A percentile compares a stretch with the other conserved stretches of the same genome.
These are phyloP conservation scores for Tuber aestivum DNA, from an alignment of 495 filamentous ascomycete genomes.

Conservation along the genomic window DNA sequence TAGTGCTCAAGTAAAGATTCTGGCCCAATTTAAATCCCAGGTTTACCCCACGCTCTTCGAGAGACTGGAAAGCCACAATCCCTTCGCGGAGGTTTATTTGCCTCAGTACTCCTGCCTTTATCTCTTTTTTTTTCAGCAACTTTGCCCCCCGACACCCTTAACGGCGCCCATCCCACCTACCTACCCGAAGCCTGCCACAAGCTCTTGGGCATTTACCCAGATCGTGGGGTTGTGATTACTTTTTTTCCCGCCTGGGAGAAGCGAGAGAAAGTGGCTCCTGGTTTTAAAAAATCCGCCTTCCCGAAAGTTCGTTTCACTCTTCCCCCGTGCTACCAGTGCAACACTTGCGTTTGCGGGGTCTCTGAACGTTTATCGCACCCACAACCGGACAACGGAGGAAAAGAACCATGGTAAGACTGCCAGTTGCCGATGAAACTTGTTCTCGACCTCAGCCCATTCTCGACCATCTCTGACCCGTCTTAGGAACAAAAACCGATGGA, in stretches of 20 bases:
- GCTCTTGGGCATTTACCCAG: slow-evolving; percentile 17
- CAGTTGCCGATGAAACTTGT: not conserved
- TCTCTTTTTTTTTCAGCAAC: not conserved
- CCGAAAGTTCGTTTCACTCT: not conserved
- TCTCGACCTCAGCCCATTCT: not conserved
- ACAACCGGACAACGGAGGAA: slow-evolving; percentile 12
- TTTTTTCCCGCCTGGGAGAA: not conserved
- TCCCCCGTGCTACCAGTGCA: not conserved
- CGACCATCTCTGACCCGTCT: not conserved
- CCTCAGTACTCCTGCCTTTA: not conserved
- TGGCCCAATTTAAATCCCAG: not conserved
- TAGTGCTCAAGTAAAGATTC: not conserved
- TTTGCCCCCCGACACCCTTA: not conserved
- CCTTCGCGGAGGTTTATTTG: not conserved
- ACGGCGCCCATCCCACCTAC: not conserved
- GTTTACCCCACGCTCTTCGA: not conserved
- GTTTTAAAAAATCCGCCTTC: not conserved
- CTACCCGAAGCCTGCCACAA: not conserved
- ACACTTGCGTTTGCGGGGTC: not conserved
- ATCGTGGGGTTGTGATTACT: slow-evolving; percentile 16
- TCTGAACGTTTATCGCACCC: not conserved
- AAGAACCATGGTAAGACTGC: slow-evolving; percentile 18
- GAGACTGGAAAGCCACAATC: not conserved
- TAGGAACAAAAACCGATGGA: slow-evolving; percentile 7
- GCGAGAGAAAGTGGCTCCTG: slow-evolving; percentile 5